These are phyloP conservation scores for Sugiyamaella qingdaonensis DNA, from an alignment of 805 yeast species.

Conservation along the genomic window DNA sequence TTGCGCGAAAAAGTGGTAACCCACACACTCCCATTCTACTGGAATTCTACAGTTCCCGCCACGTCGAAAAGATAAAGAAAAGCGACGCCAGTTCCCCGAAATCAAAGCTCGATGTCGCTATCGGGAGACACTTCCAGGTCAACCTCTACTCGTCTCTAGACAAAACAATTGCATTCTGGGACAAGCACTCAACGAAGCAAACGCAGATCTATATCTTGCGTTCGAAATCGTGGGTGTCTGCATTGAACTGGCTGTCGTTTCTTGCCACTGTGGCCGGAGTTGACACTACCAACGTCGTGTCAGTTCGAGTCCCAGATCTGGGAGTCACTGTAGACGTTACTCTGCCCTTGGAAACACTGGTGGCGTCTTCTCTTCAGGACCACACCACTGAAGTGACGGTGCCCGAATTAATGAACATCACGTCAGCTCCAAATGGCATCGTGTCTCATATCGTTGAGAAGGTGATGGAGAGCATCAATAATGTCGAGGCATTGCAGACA, in stretches of 20 bases:
- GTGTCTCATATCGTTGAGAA: slow-evolving; percentile 34
- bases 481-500: slow-evolving; percentile 17
- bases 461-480: slow-evolving; percentile 35
- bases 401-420: slow-evolving; percentile 3
- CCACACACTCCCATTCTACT: slow-evolving; percentile 49
- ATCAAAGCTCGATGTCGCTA: slow-evolving; percentile 23
- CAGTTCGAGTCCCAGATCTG: slow-evolving; percentile 44
- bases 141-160: slow-evolving; percentile 64
- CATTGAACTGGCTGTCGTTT: slow-evolving; percentile 63
- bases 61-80: slow-evolving; percentile 30
- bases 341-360: slow-evolving; percentile 38
- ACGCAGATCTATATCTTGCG: slow-evolving; percentile 49
- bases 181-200: slow-evolving; percentile 16
- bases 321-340: slow-evolving; percentile 42
- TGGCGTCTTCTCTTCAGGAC: slow-evolving; percentile 5
- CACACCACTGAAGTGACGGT: slow-evolving; percentile 7
- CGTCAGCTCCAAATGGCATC: slow-evolving; percentile 14
- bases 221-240: slow-evolving; percentile 47
- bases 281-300: slow-evolving; percentile 28
- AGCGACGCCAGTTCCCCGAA: slow-evolving; percentile 17
- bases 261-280: slow-evolving; percentile 46
- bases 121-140: slow-evolving; percentile 36
- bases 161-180: slow-evolving; percentile 57
- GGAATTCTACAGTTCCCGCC: slow-evolving; percentile 55
- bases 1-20: slow-evolving; percentile 59